Conservation (phyloP, 371 early-diverging fungal genomes). For the Apophysomyces sp. region DNA sequence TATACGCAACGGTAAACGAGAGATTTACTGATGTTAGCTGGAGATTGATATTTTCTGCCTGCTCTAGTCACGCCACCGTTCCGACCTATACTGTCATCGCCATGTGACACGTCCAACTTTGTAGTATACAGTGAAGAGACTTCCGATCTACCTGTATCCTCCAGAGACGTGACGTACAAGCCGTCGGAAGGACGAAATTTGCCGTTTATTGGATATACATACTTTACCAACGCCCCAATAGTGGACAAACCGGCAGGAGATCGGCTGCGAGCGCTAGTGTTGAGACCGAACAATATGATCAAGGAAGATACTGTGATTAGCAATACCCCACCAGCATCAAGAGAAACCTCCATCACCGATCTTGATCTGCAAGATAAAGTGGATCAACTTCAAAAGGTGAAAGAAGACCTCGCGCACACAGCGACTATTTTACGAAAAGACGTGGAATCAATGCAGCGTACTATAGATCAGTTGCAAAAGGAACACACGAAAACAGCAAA, state of each 20-base stretch:
- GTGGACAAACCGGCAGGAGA: background rate
- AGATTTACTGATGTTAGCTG: background rate
- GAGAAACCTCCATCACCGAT: background rate
- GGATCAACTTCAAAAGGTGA: background rate
- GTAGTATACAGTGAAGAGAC: constrained; percentile 66
- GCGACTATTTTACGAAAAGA: background rate
- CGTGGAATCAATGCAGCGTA: background rate
- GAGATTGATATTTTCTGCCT: background rate
- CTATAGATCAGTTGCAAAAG: background rate
- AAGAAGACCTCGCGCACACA: background rate
- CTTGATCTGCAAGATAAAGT: background rate
- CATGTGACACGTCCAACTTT: constrained; percentile 88
- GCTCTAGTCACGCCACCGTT: constrained; percentile 72
- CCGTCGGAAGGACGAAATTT: constrained; percentile 62
- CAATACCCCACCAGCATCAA: background rate
- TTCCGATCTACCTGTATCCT: constrained; percentile 28
- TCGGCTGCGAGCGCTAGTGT: background rate
- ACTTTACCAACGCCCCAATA: constrained; percentile 13
- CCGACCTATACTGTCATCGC: constrained; percentile 75
- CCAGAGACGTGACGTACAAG: constrained; percentile 31
- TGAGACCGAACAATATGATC: background rate
- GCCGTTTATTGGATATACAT: constrained; percentile 87
- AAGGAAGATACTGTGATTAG: background rate
- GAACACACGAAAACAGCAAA: background rate
- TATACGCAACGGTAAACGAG: constrained; percentile 47